Conservation (phyloP, 2,329 filamentous ascomycete genomes). For the Talaromyces sp. region DNA sequence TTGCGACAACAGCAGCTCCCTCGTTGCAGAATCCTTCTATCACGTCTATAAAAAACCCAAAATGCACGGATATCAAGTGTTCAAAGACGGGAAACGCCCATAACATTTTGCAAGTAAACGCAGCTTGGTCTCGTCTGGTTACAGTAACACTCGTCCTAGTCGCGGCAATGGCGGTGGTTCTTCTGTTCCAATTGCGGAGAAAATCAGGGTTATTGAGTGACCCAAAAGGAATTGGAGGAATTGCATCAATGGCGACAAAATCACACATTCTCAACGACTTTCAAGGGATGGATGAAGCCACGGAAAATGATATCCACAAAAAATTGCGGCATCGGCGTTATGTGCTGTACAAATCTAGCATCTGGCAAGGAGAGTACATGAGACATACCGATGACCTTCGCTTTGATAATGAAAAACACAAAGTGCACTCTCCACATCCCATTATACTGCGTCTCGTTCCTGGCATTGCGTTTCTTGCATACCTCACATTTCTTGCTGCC, state of each 20-base stretch:
- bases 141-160: slow-evolving; percentile 36
- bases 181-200: slow-evolving; percentile 42
- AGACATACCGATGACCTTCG: slow-evolving; percentile 13
- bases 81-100: slow-evolving; percentile 19
- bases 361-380: slow-evolving; percentile 48
- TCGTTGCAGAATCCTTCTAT: slow-evolving; percentile 44
- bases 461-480: slow-evolving; percentile 37
- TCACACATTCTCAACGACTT: slow-evolving; percentile 47
- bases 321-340: slow-evolving; percentile 42
- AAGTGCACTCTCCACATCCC: slow-evolving; percentile 35
- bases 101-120: slow-evolving; percentile 38
- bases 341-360: slow-evolving; percentile 45
- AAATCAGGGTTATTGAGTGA: slow-evolving; percentile 45
- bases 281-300: slow-evolving; percentile 40
- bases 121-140: slow-evolving; percentile 41
- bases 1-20: slow-evolving; percentile 42
- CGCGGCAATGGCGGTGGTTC: slow-evolving; percentile 35
- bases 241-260: slow-evolving; percentile 46
- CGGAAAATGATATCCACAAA: slow-evolving; percentile 40
- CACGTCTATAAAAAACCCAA: slow-evolving; percentile 29
- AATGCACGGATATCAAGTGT: slow-evolving; percentile 21
- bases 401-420: slow-evolving; percentile 24
- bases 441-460: slow-evolving; percentile 37
- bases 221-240: slow-evolving; percentile 46
- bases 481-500: slow-evolving; percentile 33